phyloP scores from a whole-genome alignment of 768 basidiomycete genomes.

The Tricholoma saponaceum region DNA sequence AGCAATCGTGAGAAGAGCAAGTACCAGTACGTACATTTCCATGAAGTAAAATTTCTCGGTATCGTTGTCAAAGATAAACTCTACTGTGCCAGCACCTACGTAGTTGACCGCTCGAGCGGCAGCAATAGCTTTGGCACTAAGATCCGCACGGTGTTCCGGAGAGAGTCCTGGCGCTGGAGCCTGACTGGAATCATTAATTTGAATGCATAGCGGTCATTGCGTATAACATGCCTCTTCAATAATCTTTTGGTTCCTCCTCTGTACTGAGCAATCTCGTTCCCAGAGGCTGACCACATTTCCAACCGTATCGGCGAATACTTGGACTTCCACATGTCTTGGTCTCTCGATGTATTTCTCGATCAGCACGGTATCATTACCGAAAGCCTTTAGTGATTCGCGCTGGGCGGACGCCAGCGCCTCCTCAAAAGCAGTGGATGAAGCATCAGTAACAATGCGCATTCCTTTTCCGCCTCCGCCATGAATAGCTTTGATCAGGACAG shows the following conservation, averaged over 20 bases:
- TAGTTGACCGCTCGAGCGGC: slow-evolving; percentile 93
- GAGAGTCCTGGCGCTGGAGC: slow-evolving; percentile 90
- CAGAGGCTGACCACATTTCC: slow-evolving; percentile 91
- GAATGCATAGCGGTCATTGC: background rate
- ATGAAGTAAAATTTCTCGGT: slow-evolving; percentile 87
- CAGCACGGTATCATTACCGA: slow-evolving; percentile 82
- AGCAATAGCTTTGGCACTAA: slow-evolving; percentile 84
- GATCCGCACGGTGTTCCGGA: slow-evolving; percentile 70
- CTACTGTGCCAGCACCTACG: slow-evolving; percentile 90
- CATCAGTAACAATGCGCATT: slow-evolving; percentile 73
- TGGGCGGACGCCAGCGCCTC: slow-evolving; percentile 85
- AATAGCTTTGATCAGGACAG: slow-evolving; percentile 94
- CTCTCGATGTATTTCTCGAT: slow-evolving; percentile 87
- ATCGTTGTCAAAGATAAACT: slow-evolving; percentile 95
- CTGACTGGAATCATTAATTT: slow-evolving; percentile 29
- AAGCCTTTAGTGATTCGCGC: slow-evolving; percentile 83
- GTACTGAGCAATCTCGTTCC: slow-evolving; percentile 93
- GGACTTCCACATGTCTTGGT: slow-evolving; percentile 91
- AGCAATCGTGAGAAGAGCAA: too few relatives aligned
- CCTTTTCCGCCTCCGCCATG: slow-evolving; percentile 96
- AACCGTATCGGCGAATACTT: slow-evolving; percentile 82
- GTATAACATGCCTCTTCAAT: slow-evolving; percentile 68
- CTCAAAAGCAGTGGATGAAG: slow-evolving; percentile 61
- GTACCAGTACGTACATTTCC: slow-evolving; percentile 88
- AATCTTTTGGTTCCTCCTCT: slow-evolving; percentile 92